A percentile compares a stretch with the other conserved stretches of the same genome.
phyloP scores from a whole-genome alignment of 1,284 basidiomycete genomes.

The Schizophyllum commune region DNA sequence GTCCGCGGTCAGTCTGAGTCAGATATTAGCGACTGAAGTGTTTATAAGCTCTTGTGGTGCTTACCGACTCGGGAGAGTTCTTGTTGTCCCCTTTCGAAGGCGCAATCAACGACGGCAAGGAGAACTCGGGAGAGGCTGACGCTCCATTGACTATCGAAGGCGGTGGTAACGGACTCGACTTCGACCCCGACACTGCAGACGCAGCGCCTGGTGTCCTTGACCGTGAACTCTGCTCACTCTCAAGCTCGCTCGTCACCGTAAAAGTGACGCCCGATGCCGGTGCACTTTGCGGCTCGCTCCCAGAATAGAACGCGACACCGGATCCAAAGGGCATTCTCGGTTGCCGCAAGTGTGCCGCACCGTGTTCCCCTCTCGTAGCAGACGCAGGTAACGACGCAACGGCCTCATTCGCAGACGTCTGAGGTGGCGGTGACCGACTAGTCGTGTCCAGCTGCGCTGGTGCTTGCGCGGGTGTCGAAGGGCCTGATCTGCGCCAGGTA shows the following conservation, averaged over 20 bases:
- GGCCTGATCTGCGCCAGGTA: constrained; percentile 47
- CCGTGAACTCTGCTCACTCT: constrained; percentile 23
- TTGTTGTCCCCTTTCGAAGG: constrained; percentile 34
- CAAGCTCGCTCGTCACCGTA: constrained; percentile 70
- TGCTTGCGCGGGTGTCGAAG: constrained; percentile 12
- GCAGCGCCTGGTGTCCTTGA: constrained; percentile 7
- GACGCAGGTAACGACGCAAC: constrained; percentile 23
- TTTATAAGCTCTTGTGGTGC: constrained; percentile 15
- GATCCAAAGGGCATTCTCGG: constrained; percentile 61
- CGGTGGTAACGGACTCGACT: constrained; percentile 4
- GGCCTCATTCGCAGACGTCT: constrained; percentile 23
- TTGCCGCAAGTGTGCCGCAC: constrained; percentile 28
- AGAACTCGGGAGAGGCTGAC: constrained; percentile 17
- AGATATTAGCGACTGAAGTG: constrained; percentile 8
- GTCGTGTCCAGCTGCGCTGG: constrained; percentile 36
- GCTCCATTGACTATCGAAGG: constrained; percentile 9
- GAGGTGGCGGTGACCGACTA: constrained; percentile 56
- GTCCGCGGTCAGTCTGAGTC: constrained; percentile 34
- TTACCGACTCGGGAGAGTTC: constrained; percentile 39
- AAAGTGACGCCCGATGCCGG: constrained; percentile 52
- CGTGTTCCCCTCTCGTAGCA: constrained; percentile 13
- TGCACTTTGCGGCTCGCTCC: constrained; percentile 34
- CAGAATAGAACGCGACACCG: constrained; percentile 63
- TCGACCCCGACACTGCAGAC: constrained; percentile 14
- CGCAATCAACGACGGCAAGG: constrained; percentile 22